Conservation (phyloP, 345 rosid species). For the Pugionium dolabratum region DNA sequence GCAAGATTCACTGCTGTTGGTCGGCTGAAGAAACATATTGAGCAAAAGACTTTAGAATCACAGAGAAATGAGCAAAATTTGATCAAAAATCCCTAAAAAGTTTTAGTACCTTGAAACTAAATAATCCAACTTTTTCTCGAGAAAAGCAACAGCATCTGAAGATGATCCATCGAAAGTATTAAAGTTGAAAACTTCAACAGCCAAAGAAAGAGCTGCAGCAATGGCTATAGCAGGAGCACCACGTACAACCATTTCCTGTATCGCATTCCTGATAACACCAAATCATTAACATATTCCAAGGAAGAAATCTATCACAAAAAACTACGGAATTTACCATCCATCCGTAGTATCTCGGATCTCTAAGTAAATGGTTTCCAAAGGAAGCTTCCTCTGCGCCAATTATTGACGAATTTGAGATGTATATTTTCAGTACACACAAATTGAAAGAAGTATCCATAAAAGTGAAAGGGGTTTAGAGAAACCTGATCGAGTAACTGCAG, state of each 20-base stretch:
- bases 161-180: constrained; percentile 55
- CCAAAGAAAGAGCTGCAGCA: constrained; percentile 89
- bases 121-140: constrained; percentile 62
- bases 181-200: constrained; percentile 74
- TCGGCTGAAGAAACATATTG: constrained; percentile 53
- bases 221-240: constrained; percentile 99
- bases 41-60: constrained; percentile 16
- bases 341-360: constrained; percentile 60
- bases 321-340: constrained; percentile 67
- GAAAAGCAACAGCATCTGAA: constrained; percentile 57
- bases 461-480: constrained; percentile 11
- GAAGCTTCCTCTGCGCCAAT: constrained; percentile 76
- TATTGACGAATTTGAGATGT: background rate
- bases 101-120: constrained; percentile 65
- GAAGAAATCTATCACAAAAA: background rate
- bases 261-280: constrained; percentile 61
- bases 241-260: constrained; percentile 93
- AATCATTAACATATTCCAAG: background rate
- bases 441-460: background rate
- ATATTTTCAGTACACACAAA: too few species aligned
- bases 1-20: constrained; percentile 91
- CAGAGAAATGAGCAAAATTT: background rate
- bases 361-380: constrained; percentile 65
- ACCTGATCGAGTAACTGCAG: constrained; percentile 45
- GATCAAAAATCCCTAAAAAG: background rate